phyloP scores from a whole-genome alignment of 495 filamentous ascomycete species.

The Penicillium coprophilum region DNA sequence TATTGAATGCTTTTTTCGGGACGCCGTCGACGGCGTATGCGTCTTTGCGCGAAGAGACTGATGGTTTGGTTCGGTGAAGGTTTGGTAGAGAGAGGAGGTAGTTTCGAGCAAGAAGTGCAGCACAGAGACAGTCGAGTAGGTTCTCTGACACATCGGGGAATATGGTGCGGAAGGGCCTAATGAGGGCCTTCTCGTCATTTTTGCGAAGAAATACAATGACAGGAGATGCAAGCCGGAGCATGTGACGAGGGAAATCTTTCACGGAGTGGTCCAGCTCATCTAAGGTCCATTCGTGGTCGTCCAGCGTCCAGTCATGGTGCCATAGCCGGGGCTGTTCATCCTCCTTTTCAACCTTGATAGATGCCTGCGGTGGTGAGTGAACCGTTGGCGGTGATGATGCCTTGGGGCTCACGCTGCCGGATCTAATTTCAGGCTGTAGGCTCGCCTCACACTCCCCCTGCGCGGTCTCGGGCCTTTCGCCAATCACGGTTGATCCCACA shows the following conservation, averaged over 20 bases:
- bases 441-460: slow-evolving; percentile 20
- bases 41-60: slow-evolving; percentile 21
- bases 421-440: slow-evolving; percentile 28
- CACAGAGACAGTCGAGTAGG: slow-evolving; percentile 62
- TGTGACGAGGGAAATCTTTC: slow-evolving; percentile 43
- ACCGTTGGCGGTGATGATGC: slow-evolving; percentile 15
- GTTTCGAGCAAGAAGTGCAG: slow-evolving; percentile 61
- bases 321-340: slow-evolving; percentile 35
- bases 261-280: slow-evolving; percentile 46
- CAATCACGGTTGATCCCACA: slow-evolving; percentile 29
- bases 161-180: slow-evolving; percentile 54
- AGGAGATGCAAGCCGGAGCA: slow-evolving; percentile 47
- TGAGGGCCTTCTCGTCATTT: slow-evolving; percentile 38
- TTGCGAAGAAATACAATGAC: slow-evolving; percentile 45
- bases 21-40: slow-evolving; percentile 33
- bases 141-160: slow-evolving; percentile 56
- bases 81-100: slow-evolving; percentile 50
- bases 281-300: slow-evolving; percentile 50
- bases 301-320: slow-evolving; percentile 47
- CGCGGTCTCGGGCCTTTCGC: slow-evolving; percentile 26
- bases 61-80: slow-evolving; percentile 27
- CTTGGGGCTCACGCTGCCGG: slow-evolving; percentile 28
- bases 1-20: slow-evolving; percentile 39
- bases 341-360: slow-evolving; percentile 32
- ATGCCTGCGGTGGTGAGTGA: slow-evolving; percentile 28